A percentile compares a stretch with the other conserved stretches of the same genome.
Evolutionary conservation across 768 basidiomycete species (phyloP).

Genomic region (Suillus tomentosus): DNA sequence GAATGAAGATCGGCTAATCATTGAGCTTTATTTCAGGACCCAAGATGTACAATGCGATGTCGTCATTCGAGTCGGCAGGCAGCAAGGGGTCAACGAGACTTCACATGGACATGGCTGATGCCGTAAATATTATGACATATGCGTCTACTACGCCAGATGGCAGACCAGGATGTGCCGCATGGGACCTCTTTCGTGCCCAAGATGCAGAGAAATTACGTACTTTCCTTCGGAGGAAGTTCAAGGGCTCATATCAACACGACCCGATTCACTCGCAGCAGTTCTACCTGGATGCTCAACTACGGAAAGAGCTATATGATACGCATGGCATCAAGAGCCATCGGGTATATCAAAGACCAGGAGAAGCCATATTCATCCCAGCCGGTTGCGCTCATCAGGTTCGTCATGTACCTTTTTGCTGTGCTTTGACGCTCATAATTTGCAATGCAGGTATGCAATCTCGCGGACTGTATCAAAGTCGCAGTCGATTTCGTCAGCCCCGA

Average conservation of each 20-base stretch:
- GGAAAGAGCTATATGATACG: conserved; percentile 66
- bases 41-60: conserved; percentile 94
- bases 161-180: conserved; percentile 76
- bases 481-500: conserved; percentile 94
- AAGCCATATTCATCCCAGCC: conserved; percentile 95
- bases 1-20: not conserved
- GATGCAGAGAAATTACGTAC: conserved; percentile 77
- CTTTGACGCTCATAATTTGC: conserved; percentile 5
- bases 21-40: conserved; percentile 58
- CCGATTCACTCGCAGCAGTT: conserved; percentile 91
- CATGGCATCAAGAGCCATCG: conserved; percentile 77
- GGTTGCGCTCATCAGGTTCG: conserved; percentile 89
- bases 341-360: conserved; percentile 88
- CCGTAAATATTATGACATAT: conserved; percentile 88
- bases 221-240: conserved; percentile 71
- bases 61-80: conserved; percentile 61
- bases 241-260: conserved; percentile 59
- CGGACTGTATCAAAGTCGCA: conserved; percentile 96
- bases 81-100: conserved; percentile 85
- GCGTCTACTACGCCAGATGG: conserved; percentile 60
- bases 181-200: conserved; percentile 86
- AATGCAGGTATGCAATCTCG: conserved; percentile 80
- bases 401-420: conserved; percentile 5
- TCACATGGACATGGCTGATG: conserved; percentile 96
- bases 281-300: conserved; percentile 73